Evolutionary conservation across 2,329 filamentous ascomycete species (phyloP), one percentile per base, ranked within the genome.

Genomic region (Venturiaceae sp.): DNA sequence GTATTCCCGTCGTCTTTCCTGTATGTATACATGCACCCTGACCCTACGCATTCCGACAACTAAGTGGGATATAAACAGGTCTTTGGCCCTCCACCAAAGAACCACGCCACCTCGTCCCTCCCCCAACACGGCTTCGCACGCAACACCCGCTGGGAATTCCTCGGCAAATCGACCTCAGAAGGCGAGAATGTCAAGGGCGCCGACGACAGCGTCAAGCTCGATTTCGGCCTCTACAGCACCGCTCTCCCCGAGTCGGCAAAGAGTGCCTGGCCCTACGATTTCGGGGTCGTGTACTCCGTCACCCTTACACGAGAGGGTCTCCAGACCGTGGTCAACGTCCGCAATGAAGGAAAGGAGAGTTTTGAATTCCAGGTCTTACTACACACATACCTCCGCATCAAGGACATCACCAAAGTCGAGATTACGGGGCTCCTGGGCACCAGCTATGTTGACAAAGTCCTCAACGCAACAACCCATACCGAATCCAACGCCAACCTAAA

Each of bases 111-210:
- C 30, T 83, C 83, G 55, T 77, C 83, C 63, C 86, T 99, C 28
- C 86, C 92, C 3, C 92, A 96, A 75, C 94, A 97, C 76, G 94
- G 94, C 64, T 95, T 99, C 74, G 94, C 92, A 39, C 90, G 94
- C 66, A 92, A 83, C 68, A 88, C 86, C 50, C 83, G 83, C 62
- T 99, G 94, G 94, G 92, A 97, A 72, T 96, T 94, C 71, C 80
- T 99, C 55, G 92, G 92, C 68, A 95, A 92, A 75, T 90, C 86
- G 6, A 85, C 82, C n/a, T 83, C 82, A 5, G 86, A 91, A 71
- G 68, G 68, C 60, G 68, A 74, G 64, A 59, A 71, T 62, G 60
- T 72, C 72, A 68, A 67, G 37, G 68, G 67, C 50, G 77, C 76
- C 62, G 81, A 88, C 68, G 78, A 84, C 67, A 86, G 85, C 53